These are phyloP conservation scores for Monosporascus sp. DNA, from an alignment of 2,329 filamentous ascomycete species.

Conservation along the genomic window DNA sequence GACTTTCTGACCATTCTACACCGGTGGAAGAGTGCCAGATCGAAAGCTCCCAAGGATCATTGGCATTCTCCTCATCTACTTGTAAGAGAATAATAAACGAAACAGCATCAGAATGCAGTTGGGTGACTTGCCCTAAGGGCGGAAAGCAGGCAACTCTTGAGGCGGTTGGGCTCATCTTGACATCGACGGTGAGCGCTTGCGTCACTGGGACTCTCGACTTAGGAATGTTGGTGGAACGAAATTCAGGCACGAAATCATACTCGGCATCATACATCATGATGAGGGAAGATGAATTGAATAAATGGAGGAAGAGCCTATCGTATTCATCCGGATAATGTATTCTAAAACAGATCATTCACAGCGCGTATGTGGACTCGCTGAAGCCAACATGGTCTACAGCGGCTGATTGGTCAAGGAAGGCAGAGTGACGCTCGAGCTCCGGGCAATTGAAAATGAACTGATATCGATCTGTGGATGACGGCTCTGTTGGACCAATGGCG, in stretches of 20 bases:
- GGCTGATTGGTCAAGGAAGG: neutral
- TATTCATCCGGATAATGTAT: neutral
- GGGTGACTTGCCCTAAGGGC: slow-evolving; percentile 70
- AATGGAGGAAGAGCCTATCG: neutral
- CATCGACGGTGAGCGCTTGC: slow-evolving; percentile 13
- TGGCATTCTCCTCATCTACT: slow-evolving; percentile 48
- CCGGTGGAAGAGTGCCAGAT: slow-evolving; percentile 66
- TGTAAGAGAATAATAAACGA: slow-evolving; percentile 67
- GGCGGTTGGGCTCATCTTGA: slow-evolving; percentile 33
- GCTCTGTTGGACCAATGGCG: neutral
- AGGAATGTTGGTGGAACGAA: slow-evolving; percentile 33
- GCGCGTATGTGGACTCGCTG: neutral
- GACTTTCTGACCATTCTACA: slow-evolving; percentile 50
- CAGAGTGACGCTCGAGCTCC: neutral
- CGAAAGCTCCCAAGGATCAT: slow-evolving; percentile 64
- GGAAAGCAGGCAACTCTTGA: slow-evolving; percentile 49
- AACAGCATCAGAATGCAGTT: slow-evolving; percentile 44
- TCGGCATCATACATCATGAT: slow-evolving; percentile 14
- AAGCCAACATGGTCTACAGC: neutral
- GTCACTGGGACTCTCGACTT: slow-evolving; percentile 30
- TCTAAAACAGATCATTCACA: neutral
- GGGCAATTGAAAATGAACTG: no score
- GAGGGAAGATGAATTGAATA: neutral
- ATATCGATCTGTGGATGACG: no score
- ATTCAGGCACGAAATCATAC: slow-evolving; percentile 32